A percentile compares a stretch with the other conserved stretches of the same genome.
phyloP scores from a whole-genome alignment of 306 rosid genomes.

The Ceratonia siliqua region DNA sequence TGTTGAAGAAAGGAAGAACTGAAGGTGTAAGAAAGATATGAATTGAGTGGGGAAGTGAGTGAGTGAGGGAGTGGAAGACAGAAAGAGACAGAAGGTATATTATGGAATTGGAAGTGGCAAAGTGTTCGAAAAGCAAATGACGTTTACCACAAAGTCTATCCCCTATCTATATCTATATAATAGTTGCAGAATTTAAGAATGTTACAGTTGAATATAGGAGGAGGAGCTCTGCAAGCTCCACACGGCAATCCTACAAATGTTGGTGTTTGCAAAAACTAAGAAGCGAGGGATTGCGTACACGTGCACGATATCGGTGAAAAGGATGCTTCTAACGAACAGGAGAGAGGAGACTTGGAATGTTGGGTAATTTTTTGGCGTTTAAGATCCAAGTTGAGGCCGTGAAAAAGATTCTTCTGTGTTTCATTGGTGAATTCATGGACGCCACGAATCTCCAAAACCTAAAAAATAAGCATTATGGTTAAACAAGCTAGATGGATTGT shows the following conservation, averaged over 20 bases:
- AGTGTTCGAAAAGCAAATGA: constrained; percentile 7
- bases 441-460: constrained; percentile 31
- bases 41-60: not conserved
- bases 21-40: not conserved
- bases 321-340: constrained; percentile 5
- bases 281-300: constrained; percentile 21
- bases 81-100: constrained; percentile 36
- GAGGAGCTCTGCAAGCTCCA: constrained; percentile 30
- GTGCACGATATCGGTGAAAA: constrained; percentile 44
- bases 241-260: constrained; percentile 36
- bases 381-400: constrained; percentile 38
- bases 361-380: not conserved
- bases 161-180: no score
- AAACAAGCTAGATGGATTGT: constrained; percentile 5
- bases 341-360: no score
- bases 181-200: not conserved
- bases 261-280: not conserved
- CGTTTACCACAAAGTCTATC: not conserved
- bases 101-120: not conserved
- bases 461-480: constrained; percentile 28
- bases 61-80: constrained; percentile 7
- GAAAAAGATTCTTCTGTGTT: constrained; percentile 42
- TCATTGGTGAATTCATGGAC: constrained; percentile 44
- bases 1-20: no score
- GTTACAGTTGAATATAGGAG: not conserved